Evolutionary conservation across 2,329 filamentous ascomycete genomes (phyloP), one percentile per base, ranked within the genome.

Genomic region (Arthrobotrys sinensis): DNA sequence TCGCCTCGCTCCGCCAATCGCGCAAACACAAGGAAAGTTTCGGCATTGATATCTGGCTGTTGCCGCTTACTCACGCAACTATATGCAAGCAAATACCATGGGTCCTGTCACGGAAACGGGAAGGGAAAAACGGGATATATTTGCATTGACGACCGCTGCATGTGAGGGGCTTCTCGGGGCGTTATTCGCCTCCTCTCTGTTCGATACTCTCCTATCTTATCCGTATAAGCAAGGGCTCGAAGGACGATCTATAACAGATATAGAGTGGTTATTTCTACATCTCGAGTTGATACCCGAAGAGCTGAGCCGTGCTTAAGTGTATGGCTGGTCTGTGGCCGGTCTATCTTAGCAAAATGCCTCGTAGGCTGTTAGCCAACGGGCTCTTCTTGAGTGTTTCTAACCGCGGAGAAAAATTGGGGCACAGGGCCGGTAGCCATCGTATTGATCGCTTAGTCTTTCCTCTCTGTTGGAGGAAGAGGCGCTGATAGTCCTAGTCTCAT

Each of bases 81-180:
- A 21, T 12, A 62, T 70, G 53, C 40, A 62, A 10, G 32, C 7
- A 64, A 28, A 19, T 55, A 66, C 69, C 67, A 71, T 71, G 60
- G 60, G 50, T 66, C 50, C 62, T 66, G 69, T 73, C 60, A 66
- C 69, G 62, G 69, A 63, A 73, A 66, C 69, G 69, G 69, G 69
- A 73, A 19, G 67, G 69, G 50, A 43, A 24, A 60, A 60, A 50
- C 60, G 50, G 60, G 69, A 66, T 60, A 38, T 48, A 36, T 48
- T 65, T 72, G 48, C 68, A 72, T 72, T 72, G 57, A 73, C 62
- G 60, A 66, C 19, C 50, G 36, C 60, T 43, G 50, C 60, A 73
- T 57, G 50, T 28, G 65, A 62, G 66, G 65, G 52, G 50, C 14
- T n/a, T 52, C 16, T 16, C 36, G 8, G 24, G 57, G 19, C 28